Base-by-base conservation (phyloP, 2,329 filamentous ascomycete species). In the Sclerotinia spermophila region DNA sequence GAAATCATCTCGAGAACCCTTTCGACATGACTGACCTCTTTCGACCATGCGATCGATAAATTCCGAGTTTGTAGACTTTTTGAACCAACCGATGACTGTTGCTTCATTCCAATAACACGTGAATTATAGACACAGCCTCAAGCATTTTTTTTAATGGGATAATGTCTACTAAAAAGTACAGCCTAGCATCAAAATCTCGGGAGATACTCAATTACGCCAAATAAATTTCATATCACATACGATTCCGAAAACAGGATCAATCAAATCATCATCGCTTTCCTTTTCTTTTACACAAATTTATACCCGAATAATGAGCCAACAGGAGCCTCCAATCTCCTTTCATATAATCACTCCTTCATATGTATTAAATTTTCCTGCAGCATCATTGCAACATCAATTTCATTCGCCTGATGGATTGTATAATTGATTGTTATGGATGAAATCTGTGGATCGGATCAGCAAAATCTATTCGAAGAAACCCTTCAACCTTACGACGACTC, bases 21-120 rank as follows among this genome's bases (percentile, higher is more conserved):
- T 51, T 64, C 42, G 21, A 48, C 44, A 65, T 65, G 61, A 65
- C n/a, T n/a, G n/a, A n/a, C n/a, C n/a, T n/a, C n/a, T 65, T 38
- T 19, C 13, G 33, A 40, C 42, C 45, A 64, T 48, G 30, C 38
- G 21, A 64, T 48, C 11, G 42, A 13, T 48, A 44, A 27, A 64
- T 51, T 64, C 48, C 61, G 61, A 64, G 61, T 51, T 51, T 21
- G 17, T 61, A 30, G 38, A 21, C 13, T 3, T 27, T 51, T 44
- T 19, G 15, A 30, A 5, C 38, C 58, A 44, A 60, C 35, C 15
- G 7, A 60, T n/a, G 6, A 56, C 17, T 30, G 15, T 56, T 21
- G 27, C 6, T 33, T n/a, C 53, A 33, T 55, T 30, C 55, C 30
- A 35, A 58, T 6, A 17, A 44, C 58, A 60, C 58, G 38, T 61